Conservation (phyloP, 2,329 filamentous ascomycete species). For the Alternaria arborescens region DNA sequence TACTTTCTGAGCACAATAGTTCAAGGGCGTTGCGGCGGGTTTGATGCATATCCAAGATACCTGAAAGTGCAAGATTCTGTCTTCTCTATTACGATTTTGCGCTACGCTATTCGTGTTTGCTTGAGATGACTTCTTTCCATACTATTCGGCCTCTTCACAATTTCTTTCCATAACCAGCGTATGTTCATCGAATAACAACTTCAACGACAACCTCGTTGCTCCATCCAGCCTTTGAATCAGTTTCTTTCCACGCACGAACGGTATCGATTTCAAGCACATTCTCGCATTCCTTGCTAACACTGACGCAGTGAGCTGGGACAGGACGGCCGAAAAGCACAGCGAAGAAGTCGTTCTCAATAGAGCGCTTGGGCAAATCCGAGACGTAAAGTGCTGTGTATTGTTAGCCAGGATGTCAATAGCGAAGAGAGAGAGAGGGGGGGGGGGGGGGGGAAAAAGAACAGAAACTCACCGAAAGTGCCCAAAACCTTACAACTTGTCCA, state of each 20-base stretch:
- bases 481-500: conserved; percentile 80
- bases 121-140: too few species aligned
- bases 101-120: not conserved
- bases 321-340: conserved; percentile 76
- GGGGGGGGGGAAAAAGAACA: not conserved
- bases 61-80: not conserved
- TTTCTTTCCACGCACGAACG: conserved; percentile 77
- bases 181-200: conserved; percentile 37
- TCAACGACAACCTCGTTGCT: conserved; percentile 65
- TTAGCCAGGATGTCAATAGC: conserved; percentile 2
- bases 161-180: too few species aligned
- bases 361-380: conserved; percentile 69
- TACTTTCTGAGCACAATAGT: not conserved
- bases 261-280: conserved; percentile 80
- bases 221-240: conserved; percentile 75
- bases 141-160: too few species aligned
- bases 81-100: not conserved
- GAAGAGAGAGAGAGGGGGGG: not conserved
- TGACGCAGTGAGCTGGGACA: conserved; percentile 73
- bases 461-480: conserved; percentile 70
- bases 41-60: conserved; percentile 10
- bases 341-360: conserved; percentile 72
- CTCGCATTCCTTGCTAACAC: conserved; percentile 60
- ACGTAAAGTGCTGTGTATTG: conserved; percentile 73
- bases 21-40: not conserved